phyloP scores from a whole-genome alignment of 78 protist species.

The Diacronema lutheri region DNA sequence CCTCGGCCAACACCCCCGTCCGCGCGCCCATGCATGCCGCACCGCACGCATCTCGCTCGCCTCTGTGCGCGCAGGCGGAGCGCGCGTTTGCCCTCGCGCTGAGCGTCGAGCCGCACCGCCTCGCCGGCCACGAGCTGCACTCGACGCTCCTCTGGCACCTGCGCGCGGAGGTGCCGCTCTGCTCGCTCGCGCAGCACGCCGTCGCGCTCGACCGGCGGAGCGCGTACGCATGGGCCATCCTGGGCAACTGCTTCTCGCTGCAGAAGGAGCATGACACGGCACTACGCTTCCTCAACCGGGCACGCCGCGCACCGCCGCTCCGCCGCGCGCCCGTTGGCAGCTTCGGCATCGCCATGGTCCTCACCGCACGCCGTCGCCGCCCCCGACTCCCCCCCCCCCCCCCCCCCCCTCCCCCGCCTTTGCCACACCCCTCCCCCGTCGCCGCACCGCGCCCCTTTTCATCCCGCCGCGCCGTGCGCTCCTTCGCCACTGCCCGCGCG shows the following conservation, averaged over 20 bases:
- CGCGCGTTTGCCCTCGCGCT: constrained; percentile 22
- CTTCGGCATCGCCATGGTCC: too few species aligned
- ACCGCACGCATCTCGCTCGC: too few species aligned
- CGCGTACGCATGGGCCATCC: constrained; percentile 60
- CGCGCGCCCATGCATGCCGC: too few species aligned
- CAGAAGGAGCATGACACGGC: constrained; percentile 81
- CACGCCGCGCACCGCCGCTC: constrained; percentile 23
- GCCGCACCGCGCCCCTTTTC: too few species aligned
- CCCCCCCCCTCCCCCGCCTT: too few species aligned
- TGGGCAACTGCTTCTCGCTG: constrained; percentile 74
- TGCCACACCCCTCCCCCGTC: too few species aligned
- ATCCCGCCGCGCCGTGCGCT: too few species aligned
- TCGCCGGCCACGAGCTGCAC: constrained; percentile 68
- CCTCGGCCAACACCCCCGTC: too few species aligned
- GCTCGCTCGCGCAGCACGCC: neutral
- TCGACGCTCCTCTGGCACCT: constrained; percentile 85
- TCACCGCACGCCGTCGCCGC: too few species aligned
- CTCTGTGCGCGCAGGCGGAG: constrained; percentile 26
- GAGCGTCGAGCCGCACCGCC: constrained; percentile 34
- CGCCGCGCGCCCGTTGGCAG: neutral
- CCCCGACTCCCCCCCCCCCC: too few species aligned
- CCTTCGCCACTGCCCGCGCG: neutral
- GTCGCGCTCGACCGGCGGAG: neutral
- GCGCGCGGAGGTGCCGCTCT: constrained; percentile 18
- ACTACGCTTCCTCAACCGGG: constrained; percentile 71